phyloP scores from a whole-genome alignment of 2,329 filamentous ascomycete species.

The Cyclaneusma minus region DNA sequence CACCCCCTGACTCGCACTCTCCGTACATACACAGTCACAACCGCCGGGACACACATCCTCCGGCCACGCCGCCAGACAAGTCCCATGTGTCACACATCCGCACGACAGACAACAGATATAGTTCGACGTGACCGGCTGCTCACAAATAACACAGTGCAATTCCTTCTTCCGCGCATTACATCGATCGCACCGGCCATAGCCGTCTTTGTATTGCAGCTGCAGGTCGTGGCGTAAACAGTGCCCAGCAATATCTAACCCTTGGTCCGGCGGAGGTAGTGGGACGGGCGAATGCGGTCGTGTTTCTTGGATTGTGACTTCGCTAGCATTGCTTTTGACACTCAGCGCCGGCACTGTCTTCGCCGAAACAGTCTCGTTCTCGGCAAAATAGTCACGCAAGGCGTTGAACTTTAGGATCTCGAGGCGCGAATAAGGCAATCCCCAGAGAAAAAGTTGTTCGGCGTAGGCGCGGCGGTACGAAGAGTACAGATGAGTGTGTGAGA shows the following conservation, averaged over 20 bases:
- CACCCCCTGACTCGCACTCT: constrained; percentile 38
- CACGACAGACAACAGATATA: constrained; percentile 47
- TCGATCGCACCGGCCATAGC: constrained; percentile 28
- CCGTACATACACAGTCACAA: constrained; percentile 46
- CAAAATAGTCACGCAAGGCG: constrained; percentile 34
- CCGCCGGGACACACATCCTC: constrained; percentile 36
- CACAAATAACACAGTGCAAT: constrained; percentile 45
- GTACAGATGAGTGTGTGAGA: constrained; percentile 29
- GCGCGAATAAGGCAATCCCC: constrained; percentile 44
- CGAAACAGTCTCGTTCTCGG: constrained; percentile 12
- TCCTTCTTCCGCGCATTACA: constrained; percentile 41
- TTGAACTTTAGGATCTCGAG: constrained; percentile 59
- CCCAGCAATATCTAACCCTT: constrained; percentile 46
- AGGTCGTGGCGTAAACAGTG: constrained; percentile 45
- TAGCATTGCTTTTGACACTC: constrained; percentile 10
- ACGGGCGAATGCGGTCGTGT: constrained; percentile 33
- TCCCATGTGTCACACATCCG: constrained; percentile 44
- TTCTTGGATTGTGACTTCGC: constrained; percentile 25
- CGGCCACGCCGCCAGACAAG: constrained; percentile 41
- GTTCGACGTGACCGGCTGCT: constrained; percentile 41
- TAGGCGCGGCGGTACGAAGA: constrained; percentile 49
- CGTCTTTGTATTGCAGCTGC: constrained; percentile 34
- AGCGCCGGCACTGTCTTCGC: constrained; percentile 11
- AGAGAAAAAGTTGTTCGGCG: constrained; percentile 53
- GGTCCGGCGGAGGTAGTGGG: constrained; percentile 29